Evolutionary conservation across 495 filamentous ascomycete genomes (phyloP), one percentile per base, ranked within the genome.

Genomic region (Aspergillus taichungensis): DNA sequence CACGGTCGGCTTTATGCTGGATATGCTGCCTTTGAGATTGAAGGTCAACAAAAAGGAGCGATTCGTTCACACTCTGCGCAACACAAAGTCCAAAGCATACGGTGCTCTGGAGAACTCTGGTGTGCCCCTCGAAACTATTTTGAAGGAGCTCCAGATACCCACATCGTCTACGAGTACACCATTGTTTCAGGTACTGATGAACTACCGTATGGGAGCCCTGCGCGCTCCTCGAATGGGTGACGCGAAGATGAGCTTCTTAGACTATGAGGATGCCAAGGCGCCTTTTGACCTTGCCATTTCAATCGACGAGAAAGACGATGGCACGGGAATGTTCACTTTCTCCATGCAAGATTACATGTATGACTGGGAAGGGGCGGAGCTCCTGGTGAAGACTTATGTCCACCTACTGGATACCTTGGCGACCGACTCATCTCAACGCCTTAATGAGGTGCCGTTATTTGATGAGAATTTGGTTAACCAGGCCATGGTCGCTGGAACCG

Each of bases 71-170:
- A 12, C 38, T 27, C 24, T 51, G 2, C 10, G 34, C 6, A 24
- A 36, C 10, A 42, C 56, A 24, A 50, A 46, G 5, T 42, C 40
- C 13, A 55, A 42, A 33, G 38, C 43, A 11, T 54, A 52, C 34
- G 42, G 10, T 5, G 62, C 58, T 8, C 41, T 64, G 0, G 35
- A 6, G 3, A 38, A 55, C 13, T 63, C 67, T 0, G 33, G 40
- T 11, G 31, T 71, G 0, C 71, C 72, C 0, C 66, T 64, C 36
- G 58, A 72, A 31, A 46, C 62, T 1, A 30, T 74, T 3, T 43
- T 74, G 0, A 38, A 59, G 0, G 53, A 51, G n/a, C 44, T 60
- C 3, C 47, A 53, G 7, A 32, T 63, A 3, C 38, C 45, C 7
- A 50, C 47, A 2, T 62, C 51, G 12, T 52, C 52, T 10, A 42